Percentiles rank a stretch among this genome's conserved stretches.
Evolutionary conservation across 257 asterid genomes (phyloP).

Genomic region (Lycium ferocissimum): DNA sequence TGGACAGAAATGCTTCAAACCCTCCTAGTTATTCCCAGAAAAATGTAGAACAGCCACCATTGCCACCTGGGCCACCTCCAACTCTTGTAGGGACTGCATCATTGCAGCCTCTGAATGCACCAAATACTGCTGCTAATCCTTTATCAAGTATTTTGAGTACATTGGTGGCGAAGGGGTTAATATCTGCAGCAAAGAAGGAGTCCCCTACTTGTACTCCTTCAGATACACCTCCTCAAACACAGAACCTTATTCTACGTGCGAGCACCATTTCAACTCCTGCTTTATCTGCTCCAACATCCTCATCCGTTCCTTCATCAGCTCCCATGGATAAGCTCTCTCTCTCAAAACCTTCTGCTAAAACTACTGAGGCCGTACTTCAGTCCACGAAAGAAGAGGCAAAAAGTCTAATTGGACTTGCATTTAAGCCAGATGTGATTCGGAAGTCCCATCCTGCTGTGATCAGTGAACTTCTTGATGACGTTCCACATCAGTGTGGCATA

Average conservation of each 20-base stretch:
- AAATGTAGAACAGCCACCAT: constrained; percentile 47
- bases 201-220: constrained; percentile 40
- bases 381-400: constrained; percentile 44
- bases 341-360: constrained; percentile 40
- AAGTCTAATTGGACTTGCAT: constrained; percentile 69
- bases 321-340: constrained; percentile 41
- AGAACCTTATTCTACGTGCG: constrained; percentile 46
- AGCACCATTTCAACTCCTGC: constrained; percentile 45
- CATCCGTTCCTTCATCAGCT: constrained; percentile 44
- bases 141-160: constrained; percentile 85
- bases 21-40: constrained; percentile 42
- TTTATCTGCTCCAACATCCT: constrained; percentile 50
- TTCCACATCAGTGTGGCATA: constrained; percentile 64
- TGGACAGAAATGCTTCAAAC: constrained; percentile 37
- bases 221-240: constrained; percentile 44
- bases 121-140: constrained; percentile 60
- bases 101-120: constrained; percentile 43
- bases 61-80: constrained; percentile 42
- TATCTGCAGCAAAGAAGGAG: constrained; percentile 67
- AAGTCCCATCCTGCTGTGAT: constrained; percentile 69
- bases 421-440: constrained; percentile 71
- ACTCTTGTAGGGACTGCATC: constrained; percentile 46
- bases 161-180: constrained; percentile 81
- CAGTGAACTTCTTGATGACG: constrained; percentile 63
- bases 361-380: constrained; percentile 42